These are phyloP conservation scores for Saccharomycopsis hybrid DNA, from an alignment of 1,139 yeast genomes.

Conservation along the genomic window DNA sequence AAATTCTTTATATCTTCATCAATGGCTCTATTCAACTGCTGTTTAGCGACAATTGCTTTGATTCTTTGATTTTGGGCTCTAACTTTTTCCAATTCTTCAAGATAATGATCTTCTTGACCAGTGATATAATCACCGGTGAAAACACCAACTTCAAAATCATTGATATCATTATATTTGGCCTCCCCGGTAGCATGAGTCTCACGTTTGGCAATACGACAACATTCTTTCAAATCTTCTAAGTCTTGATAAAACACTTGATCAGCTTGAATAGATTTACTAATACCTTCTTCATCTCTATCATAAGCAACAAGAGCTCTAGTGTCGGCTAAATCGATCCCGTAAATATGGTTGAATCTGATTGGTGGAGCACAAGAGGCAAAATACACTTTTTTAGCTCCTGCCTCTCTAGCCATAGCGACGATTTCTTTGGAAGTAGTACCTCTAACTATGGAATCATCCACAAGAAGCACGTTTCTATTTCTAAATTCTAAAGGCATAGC, in stretches of 20 bases:
- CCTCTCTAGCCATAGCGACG: slow-evolving; percentile 95
- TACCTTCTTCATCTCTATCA: slow-evolving; percentile 63
- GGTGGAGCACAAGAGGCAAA: slow-evolving; percentile 98
- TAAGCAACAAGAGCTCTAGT: slow-evolving; percentile 91
- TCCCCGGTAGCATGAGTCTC: slow-evolving; percentile 26
- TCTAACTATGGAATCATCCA: slow-evolving; percentile 95
- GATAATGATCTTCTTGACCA: slow-evolving; percentile 78
- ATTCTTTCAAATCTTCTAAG: slow-evolving; percentile 70
- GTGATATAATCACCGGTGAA: slow-evolving; percentile 92
- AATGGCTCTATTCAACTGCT: slow-evolving; percentile 32
- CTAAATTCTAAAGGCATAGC: slow-evolving; percentile 94
- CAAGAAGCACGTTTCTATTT: slow-evolving; percentile 81
- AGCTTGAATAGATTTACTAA: slow-evolving; percentile 80
- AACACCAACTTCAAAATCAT: slow-evolving; percentile 89
- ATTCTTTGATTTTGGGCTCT: slow-evolving; percentile 74
- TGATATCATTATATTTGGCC: slow-evolving; percentile 34
- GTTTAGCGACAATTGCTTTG: slow-evolving; percentile 36
- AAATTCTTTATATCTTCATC: slow-evolving; percentile 25
- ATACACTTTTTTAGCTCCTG: slow-evolving; percentile 89
- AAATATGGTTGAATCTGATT: slow-evolving; percentile 88
- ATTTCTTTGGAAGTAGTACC: slow-evolving; percentile 97
- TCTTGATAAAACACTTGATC: slow-evolving; percentile 88
- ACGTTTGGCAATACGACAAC: slow-evolving; percentile 47
- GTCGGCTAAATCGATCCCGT: slow-evolving; percentile 96
- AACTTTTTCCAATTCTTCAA: slow-evolving; percentile 73